Conservation (phyloP, 164 flowering plant species). For the Vitis riparia region DNA sequence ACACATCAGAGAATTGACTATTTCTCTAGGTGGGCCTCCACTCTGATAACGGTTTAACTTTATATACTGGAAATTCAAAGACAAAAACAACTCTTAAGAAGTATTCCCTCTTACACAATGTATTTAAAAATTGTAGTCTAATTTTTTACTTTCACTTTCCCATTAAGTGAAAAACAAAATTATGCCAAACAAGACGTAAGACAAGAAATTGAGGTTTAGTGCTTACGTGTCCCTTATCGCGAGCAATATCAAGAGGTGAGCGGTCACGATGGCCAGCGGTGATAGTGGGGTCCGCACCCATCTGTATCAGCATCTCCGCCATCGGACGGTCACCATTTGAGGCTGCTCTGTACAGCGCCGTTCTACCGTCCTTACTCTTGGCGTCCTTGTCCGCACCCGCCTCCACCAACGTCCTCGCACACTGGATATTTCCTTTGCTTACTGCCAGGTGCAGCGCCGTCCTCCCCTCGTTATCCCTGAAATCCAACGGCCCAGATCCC, state of each 20-base stretch:
- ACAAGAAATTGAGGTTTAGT: too few species aligned
- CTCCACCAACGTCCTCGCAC: conserved; percentile 39
- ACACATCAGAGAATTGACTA: too few species aligned
- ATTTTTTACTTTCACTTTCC: too few species aligned
- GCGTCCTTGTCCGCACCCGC: conserved; percentile 51
- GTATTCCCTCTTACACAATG: too few species aligned
- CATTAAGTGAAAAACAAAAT: too few species aligned
- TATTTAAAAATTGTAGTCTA: too few species aligned
- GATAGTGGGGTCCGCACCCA: conserved; percentile 51
- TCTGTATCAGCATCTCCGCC: conserved; percentile 41
- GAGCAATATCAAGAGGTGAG: conserved; percentile 39
- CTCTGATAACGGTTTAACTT: too few species aligned
- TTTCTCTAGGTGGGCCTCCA: too few species aligned
- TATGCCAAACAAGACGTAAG: too few species aligned
- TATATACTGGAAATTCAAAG: too few species aligned
- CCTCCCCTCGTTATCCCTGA: conserved; percentile 40
- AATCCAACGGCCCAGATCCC: conserved; percentile 31
- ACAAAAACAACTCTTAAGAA: too few species aligned
- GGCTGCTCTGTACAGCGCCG: conserved; percentile 50
- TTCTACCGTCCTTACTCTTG: conserved; percentile 41
- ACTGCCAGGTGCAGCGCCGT: conserved; percentile 52
- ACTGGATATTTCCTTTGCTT: conserved; percentile 33
- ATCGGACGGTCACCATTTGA: conserved; percentile 45
- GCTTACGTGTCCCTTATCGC: conserved; percentile 54
- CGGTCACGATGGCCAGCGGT: conserved; percentile 27